Evolutionary conservation across 352 stramenopile genomes (phyloP).

Genomic region (Globisporangium carolinianum): DNA sequence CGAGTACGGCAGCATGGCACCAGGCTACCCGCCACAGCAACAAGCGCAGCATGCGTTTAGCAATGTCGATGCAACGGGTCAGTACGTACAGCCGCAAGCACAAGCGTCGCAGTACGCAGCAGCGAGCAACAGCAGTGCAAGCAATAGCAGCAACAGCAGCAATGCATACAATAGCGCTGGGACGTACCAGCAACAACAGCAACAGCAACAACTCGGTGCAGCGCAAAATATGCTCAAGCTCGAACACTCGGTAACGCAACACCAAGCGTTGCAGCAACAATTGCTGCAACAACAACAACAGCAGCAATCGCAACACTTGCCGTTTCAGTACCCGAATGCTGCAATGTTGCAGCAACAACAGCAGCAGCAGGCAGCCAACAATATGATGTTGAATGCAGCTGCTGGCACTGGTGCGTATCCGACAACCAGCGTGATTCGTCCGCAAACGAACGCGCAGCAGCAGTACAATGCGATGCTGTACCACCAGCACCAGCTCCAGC

Average conservation of each 20-base stretch:
- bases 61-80: constrained; percentile 20
- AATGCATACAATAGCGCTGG: neutral
- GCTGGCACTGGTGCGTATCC: constrained; percentile 15
- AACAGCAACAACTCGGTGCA: constrained; percentile 13
- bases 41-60: constrained; percentile 15
- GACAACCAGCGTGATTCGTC: neutral
- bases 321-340: constrained; percentile 45
- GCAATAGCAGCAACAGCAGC: constrained; percentile 6
- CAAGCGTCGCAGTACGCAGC: constrained; percentile 5
- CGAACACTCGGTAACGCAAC: constrained; percentile 30
- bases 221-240: constrained; percentile 24
- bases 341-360: constrained; percentile 23
- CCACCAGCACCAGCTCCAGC: constrained; percentile 26
- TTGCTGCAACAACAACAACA: constrained; percentile 52
- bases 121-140: neutral
- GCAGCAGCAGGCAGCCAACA: constrained; percentile 18
- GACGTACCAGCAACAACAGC: constrained; percentile 1
- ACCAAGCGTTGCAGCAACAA: constrained; percentile 43
- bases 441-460: constrained; percentile 29
- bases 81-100: constrained; percentile 12
- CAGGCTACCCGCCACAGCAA: constrained; percentile 19
- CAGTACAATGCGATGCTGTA: constrained; percentile 49
- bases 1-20: constrained; percentile 22
- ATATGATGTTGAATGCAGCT: constrained; percentile 32
- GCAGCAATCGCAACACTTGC: constrained; percentile 42